These are phyloP conservation scores for Cornus kousa DNA, from an alignment of 148 eudicot genomes.

Conservation along the genomic window DNA sequence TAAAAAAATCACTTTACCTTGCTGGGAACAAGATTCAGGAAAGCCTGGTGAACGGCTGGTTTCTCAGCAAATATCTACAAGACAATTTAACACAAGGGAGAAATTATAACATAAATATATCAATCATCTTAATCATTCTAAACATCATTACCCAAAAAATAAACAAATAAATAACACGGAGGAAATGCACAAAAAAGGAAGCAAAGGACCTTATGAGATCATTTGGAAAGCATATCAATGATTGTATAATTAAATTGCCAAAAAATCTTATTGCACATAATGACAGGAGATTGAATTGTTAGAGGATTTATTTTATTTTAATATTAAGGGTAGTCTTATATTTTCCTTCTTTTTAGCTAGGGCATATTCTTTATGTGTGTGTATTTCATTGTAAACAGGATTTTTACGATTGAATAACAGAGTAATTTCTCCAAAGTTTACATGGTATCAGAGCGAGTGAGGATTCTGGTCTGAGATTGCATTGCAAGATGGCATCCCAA, in stretches of 20 bases:
- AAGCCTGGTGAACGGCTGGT: slow-evolving; percentile 95
- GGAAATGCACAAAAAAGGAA: not conserved
- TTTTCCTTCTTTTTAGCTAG: too few relatives aligned
- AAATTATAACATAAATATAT: not conserved
- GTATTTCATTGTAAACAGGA: too few relatives aligned
- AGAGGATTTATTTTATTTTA: too few relatives aligned
- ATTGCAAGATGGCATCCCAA: too few relatives aligned
- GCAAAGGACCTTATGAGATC: not conserved
- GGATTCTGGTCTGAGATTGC: too few relatives aligned
- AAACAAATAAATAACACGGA: too few relatives aligned
- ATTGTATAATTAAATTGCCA: not conserved
- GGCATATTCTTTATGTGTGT: too few relatives aligned
- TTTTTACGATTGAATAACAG: too few relatives aligned
- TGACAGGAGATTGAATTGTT: not conserved
- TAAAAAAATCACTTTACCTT: slow-evolving; percentile 49
- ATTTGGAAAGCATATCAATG: not conserved
- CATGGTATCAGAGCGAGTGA: too few relatives aligned
- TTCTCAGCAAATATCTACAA: slow-evolving; percentile 94
- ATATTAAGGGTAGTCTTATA: too few relatives aligned
- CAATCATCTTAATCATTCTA: not conserved
- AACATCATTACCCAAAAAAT: not conserved
- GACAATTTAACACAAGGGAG: not conserved
- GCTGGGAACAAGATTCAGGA: slow-evolving; percentile 71
- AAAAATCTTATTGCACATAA: not conserved
- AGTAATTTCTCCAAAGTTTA: too few relatives aligned